phyloP scores from a whole-genome alignment of 2,329 filamentous ascomycete species.

The Tolypocladium inflatum region DNA sequence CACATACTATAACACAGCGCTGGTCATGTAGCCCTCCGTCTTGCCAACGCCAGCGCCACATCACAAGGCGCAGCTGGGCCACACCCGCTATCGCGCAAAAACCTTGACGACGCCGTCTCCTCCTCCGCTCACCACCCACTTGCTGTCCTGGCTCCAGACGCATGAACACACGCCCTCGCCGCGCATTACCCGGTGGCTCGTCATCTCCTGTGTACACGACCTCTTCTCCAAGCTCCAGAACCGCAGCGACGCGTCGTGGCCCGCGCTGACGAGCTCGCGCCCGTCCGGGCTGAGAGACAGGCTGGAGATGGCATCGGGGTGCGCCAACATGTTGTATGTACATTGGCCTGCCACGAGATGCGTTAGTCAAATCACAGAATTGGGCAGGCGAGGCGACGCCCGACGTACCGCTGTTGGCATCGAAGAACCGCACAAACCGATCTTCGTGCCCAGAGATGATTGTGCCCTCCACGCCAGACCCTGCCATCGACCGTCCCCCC shows the following conservation, averaged over 20 bases:
- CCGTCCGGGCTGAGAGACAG: constrained; percentile 89
- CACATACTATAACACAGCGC: constrained; percentile 7
- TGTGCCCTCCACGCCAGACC: constrained; percentile 78
- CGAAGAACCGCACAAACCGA: constrained; percentile 91
- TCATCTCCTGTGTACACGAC: constrained; percentile 90
- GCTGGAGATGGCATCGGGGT: constrained; percentile 85
- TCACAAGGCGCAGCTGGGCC: background rate
- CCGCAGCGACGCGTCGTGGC: constrained; percentile 87
- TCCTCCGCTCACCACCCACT: constrained; percentile 89
- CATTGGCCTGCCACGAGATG: constrained; percentile 67
- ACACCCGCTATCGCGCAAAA: constrained; percentile 46
- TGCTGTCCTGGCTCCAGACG: constrained; percentile 90
- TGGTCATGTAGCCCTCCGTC: background rate
- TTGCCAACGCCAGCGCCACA: background rate
- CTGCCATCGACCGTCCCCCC: constrained; percentile 52
- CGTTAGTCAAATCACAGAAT: constrained; percentile 5
- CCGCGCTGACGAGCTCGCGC: constrained; percentile 86
- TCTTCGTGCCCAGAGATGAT: constrained; percentile 97
- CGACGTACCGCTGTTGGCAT: constrained; percentile 91
- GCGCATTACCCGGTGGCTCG: constrained; percentile 85
- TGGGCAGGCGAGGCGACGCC: background rate
- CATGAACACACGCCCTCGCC: constrained; percentile 92
- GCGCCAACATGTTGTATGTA: constrained; percentile 97
- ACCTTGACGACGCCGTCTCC: constrained; percentile 96
- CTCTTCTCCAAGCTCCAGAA: constrained; percentile 98